A percentile compares a stretch with the other conserved stretches of the same genome.
Conservation (phyloP, 73 alveolate genomes). For the Paraurostyla sp. region DNA sequence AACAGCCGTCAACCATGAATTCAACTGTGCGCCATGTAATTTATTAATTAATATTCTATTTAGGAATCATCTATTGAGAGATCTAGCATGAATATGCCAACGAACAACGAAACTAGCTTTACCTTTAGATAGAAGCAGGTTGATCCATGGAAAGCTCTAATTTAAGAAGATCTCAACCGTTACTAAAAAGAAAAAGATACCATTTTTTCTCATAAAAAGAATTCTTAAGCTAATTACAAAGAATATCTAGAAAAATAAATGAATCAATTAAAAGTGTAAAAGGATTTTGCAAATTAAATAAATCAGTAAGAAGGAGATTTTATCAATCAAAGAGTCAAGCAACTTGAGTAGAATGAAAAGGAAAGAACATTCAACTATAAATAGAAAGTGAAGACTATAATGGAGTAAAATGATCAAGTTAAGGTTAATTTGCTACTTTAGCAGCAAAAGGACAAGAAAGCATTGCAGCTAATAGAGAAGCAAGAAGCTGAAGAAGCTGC, state of each 20-base stretch:
- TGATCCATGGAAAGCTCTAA: neutral
- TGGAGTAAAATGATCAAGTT: constrained; percentile 7
- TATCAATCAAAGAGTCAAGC: neutral
- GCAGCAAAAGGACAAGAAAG: neutral
- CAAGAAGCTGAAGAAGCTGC: neutral
- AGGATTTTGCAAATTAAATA: neutral
- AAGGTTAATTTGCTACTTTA: constrained; percentile 4
- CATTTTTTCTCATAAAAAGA: neutral
- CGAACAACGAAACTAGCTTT: too few species aligned
- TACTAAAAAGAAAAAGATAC: neutral
- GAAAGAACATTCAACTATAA: neutral
- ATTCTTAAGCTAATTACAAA: constrained; percentile 13
- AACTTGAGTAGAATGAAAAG: neutral
- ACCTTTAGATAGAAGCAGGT: neutral
- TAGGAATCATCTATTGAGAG: too few species aligned
- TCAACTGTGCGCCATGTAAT: too few species aligned
- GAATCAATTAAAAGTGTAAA: neutral
- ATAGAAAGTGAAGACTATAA: neutral
- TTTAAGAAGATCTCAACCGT: neutral
- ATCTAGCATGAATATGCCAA: too few species aligned
- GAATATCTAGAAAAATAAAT: constrained; percentile 20
- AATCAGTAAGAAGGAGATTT: neutral
- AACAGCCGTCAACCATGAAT: too few species aligned
- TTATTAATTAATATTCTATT: too few species aligned
- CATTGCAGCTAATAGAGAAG: neutral